Conservation (phyloP, 73 alveolate genomes). For the Diophrys appendiculata region DNA sequence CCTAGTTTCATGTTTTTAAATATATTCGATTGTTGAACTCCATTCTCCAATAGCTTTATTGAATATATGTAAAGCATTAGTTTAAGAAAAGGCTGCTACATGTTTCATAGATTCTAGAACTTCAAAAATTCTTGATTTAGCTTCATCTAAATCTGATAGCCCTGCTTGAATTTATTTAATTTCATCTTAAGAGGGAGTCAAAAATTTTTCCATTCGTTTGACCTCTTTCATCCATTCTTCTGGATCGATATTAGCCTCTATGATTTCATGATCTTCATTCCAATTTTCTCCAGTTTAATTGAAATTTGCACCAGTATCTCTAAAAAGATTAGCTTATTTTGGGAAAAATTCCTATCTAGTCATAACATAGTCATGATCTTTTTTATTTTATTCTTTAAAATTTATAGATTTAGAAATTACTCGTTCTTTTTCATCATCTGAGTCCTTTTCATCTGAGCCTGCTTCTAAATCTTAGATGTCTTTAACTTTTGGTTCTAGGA, state of each 20-base stretch:
- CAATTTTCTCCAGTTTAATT: background rate
- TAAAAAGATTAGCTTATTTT: too few relatives aligned
- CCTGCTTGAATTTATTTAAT: background rate
- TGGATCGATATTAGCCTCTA: conserved; percentile 39
- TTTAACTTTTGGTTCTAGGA: conserved; percentile 52
- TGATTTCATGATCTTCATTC: conserved; percentile 11
- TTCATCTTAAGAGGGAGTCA: conserved; percentile 4
- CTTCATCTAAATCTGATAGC: background rate
- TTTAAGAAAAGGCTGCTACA: background rate
- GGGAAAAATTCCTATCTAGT: too few relatives aligned
- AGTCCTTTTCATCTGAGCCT: background rate
- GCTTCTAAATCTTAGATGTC: conserved; percentile 27
- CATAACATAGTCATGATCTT: too few relatives aligned
- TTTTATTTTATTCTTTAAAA: background rate
- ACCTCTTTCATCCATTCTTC: conserved; percentile 61
- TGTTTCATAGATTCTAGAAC: background rate
- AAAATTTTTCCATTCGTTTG: conserved; percentile 22
- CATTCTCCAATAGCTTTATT: background rate
- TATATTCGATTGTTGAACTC: background rate
- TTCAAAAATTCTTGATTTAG: background rate
- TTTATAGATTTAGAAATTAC: conserved; percentile 7
- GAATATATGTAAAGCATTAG: background rate
- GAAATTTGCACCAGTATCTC: too few relatives aligned
- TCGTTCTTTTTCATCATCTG: conserved; percentile 30
- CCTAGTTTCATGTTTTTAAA: conserved; percentile 6